Evolutionary conservation across 164 flowering plant species (phyloP), one percentile per base, ranked within the genome.

Genomic region (Macadamia tetraphylla): DNA sequence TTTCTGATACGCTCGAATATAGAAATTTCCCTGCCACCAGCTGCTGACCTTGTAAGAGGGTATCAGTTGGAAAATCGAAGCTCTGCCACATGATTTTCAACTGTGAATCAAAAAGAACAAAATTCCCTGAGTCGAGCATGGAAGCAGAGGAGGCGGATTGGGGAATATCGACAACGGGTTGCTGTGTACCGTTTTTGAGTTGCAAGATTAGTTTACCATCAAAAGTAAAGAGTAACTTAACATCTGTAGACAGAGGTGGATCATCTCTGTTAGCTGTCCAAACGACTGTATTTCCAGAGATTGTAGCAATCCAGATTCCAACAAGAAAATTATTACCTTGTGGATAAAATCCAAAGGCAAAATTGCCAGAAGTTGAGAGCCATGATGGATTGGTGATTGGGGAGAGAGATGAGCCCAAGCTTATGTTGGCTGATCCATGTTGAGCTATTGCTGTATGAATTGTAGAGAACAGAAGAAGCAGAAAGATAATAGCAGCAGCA

Each of bases 311-410:
- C 70, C 70, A 70, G 23, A 74, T 66, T 62, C 73, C 77, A 12
- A 74, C 11, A 12, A 62, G 42, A 9, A 59, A 74, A 14, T 64
- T 71, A 53, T 56, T 18, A 9, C 70, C 72, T n/a, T 64, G 8
- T 5, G 18, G 62, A 53, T 74, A 78, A 67, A 78, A 78, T 3
- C 81, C 81, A 14, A 78, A 69, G n/a, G 74, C 78, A 15, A 74
- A 78, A 1, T 6, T 46, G 31, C 81, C 74, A 7, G 77, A 77
- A 29, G 18, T 44, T 7, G 80, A 77, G 3, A 42, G 15, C 70
- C 73, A 68, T 30, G 58, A 64, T 18, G 74, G 29, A 57, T 57
- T 56, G 43, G 31, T 58, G 48, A 40, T 63, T n/a, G 77, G 65
- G 2, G 58, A 60, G 23, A 77, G 70, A 18, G 72, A 43, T 6